These are phyloP conservation scores for Phytopythium aichiense DNA, from an alignment of 352 stramenopile genomes.

Conservation along the genomic window DNA sequence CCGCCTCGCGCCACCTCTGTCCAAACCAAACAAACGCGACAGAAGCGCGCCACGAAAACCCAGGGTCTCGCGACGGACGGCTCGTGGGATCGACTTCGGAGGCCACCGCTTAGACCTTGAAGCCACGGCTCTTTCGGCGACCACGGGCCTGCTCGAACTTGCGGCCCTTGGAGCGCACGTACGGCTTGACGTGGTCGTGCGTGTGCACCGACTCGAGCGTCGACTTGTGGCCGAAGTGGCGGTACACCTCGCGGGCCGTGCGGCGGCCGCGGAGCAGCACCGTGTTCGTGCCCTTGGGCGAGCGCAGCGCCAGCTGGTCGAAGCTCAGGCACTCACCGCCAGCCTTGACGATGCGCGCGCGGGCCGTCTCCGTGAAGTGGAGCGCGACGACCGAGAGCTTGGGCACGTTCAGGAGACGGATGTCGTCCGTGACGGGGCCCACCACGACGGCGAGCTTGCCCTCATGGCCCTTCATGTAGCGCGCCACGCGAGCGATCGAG, in stretches of 20 bases:
- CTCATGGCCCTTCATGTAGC: conserved; percentile 99
- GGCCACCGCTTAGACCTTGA: conserved; percentile 96
- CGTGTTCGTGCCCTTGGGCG: conserved; percentile 97
- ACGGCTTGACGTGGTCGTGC: conserved; percentile 98
- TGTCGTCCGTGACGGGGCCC: conserved; percentile 98
- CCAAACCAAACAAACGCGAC: conserved; percentile 11
- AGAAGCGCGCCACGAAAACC: conserved; percentile 11
- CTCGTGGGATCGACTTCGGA: conserved; percentile 7
- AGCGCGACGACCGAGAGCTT: conserved; percentile 97
- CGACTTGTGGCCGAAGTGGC: conserved; percentile 98
- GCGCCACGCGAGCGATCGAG: conserved; percentile 93
- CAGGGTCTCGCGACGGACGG: conserved; percentile 2
- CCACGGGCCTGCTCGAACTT: conserved; percentile 99
- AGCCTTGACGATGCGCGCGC: conserved; percentile 96
- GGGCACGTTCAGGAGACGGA: conserved; percentile 95
- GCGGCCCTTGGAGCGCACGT: conserved; percentile 97
- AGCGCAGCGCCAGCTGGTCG: conserved; percentile 97
- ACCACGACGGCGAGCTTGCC: conserved; percentile 98
- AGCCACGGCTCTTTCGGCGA: conserved; percentile 97
- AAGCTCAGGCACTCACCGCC: conserved; percentile 99
- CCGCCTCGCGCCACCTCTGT: conserved; percentile 2
- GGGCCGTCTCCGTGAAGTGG: conserved; percentile 97
- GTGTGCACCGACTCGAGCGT: conserved; percentile 98
- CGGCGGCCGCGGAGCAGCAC: conserved; percentile 97
- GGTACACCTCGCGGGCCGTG: conserved; percentile 96